These are phyloP conservation scores for Ascochyta rabiei DNA, from an alignment of 2,329 filamentous ascomycete species.

Conservation along the genomic window DNA sequence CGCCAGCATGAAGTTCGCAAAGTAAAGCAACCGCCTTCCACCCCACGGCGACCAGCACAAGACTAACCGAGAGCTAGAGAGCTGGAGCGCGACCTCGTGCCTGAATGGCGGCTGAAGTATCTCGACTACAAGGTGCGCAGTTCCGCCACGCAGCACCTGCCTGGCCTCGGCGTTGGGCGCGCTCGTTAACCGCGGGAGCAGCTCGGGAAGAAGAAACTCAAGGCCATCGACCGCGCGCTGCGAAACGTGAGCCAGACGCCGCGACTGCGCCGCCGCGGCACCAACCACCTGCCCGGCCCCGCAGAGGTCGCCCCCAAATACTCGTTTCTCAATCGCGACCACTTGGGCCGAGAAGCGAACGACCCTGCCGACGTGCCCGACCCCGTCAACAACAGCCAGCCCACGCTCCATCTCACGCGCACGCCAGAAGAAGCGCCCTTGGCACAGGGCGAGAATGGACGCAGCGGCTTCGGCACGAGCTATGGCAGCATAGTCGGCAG, in stretches of 20 bases:
- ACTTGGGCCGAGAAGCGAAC: conserved; percentile 26
- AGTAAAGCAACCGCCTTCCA: conserved; percentile 53
- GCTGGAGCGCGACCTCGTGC: conserved; percentile 84
- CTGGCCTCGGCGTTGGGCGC: conserved; percentile 14
- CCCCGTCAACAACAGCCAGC: conserved; percentile 32
- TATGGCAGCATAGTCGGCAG: conserved; percentile 70
- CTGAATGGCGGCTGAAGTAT: conserved; percentile 95
- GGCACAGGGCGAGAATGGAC: conserved; percentile 21
- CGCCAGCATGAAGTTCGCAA: conserved; percentile 64
- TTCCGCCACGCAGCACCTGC: not conserved
- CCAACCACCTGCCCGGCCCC: conserved; percentile 42
- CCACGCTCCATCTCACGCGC: conserved; percentile 17
- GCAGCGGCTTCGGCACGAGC: conserved; percentile 49
- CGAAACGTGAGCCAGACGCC: conserved; percentile 62
- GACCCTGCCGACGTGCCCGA: conserved; percentile 34
- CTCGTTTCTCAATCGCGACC: conserved; percentile 49
- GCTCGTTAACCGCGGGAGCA: conserved; percentile 35
- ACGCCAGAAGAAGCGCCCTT: conserved; percentile 42
- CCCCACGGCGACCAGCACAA: not conserved
- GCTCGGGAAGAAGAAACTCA: conserved; percentile 89
- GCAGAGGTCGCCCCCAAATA: conserved; percentile 49
- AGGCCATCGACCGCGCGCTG: conserved; percentile 77
- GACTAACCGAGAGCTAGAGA: conserved; percentile 58
- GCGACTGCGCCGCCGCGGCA: conserved; percentile 47
- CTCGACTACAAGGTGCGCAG: conserved; percentile 81